phyloP scores from a whole-genome alignment of 2,329 filamentous ascomycete genomes.

The Teratosphaeria viscida region DNA sequence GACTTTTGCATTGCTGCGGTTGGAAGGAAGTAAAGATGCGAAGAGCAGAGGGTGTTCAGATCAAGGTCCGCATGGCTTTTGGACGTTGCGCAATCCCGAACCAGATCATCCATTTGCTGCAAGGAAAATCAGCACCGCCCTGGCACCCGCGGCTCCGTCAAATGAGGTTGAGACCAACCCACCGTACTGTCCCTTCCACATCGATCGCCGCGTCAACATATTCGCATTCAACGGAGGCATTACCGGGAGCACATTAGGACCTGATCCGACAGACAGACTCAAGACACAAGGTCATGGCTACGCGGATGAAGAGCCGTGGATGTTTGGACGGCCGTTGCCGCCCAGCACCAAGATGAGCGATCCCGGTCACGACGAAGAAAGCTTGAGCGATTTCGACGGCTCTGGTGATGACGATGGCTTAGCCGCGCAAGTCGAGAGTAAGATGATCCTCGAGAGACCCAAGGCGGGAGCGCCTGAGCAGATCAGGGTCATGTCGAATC shows the following conservation, averaged over 20 bases:
- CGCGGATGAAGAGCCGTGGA: constrained; percentile 16
- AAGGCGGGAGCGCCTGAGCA: neutral
- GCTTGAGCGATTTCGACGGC: constrained; percentile 3
- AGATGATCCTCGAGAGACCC: constrained; percentile 4
- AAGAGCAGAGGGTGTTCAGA: constrained; percentile 11
- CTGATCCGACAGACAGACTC: constrained; percentile 6
- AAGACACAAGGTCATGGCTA: constrained; percentile 14
- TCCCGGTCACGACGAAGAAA: neutral
- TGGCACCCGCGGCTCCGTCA: neutral
- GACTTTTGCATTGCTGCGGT: constrained; percentile 15
- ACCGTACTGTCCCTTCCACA: constrained; percentile 92
- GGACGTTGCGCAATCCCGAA: constrained; percentile 25
- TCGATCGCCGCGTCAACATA: constrained; percentile 72
- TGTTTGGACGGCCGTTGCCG: constrained; percentile 21
- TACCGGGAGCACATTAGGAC: neutral
- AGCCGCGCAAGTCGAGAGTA: constrained; percentile 16
- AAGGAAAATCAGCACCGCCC: neutral
- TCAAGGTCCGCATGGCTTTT: constrained; percentile 27
- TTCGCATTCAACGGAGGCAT: constrained; percentile 47
- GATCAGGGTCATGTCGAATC: constrained; percentile 1
- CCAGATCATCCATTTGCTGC: neutral
- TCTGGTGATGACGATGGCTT: constrained; percentile 12
- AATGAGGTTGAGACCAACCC: constrained; percentile 65
- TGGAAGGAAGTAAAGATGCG: constrained; percentile 9
- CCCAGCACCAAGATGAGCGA: constrained; percentile 21